phyloP scores from a whole-genome alignment of 805 yeast genomes.

The Candida pseudoglaebosa region DNA sequence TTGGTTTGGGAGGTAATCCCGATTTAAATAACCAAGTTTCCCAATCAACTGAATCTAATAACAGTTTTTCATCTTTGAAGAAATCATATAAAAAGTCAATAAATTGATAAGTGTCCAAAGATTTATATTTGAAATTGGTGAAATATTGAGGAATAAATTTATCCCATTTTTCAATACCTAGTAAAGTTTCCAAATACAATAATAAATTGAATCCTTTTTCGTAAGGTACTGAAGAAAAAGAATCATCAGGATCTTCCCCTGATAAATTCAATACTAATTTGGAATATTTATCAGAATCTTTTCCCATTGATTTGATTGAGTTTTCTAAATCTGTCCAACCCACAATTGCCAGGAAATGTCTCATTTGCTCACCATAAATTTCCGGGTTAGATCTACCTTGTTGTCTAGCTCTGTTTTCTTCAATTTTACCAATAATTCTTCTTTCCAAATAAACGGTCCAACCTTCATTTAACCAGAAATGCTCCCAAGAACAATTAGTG shows the following conservation, averaged over 20 bases:
- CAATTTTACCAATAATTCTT: slow-evolving; percentile 66
- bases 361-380: slow-evolving; percentile 63
- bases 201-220: slow-evolving; percentile 85
- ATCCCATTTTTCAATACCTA: slow-evolving; percentile 71
- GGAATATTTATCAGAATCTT: slow-evolving; percentile 47
- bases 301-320: slow-evolving; percentile 63
- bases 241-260: slow-evolving; percentile 81
- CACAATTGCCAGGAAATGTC: slow-evolving; percentile 79
- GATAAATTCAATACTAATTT: slow-evolving; percentile 68
- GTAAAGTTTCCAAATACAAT: slow-evolving; percentile 62
- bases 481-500: slow-evolving; percentile 89
- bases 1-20: slow-evolving; percentile 87
- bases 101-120: slow-evolving; percentile 80
- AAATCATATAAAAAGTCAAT: slow-evolving; percentile 70
- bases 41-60: slow-evolving; percentile 79
- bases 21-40: slow-evolving; percentile 74
- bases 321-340: slow-evolving; percentile 84
- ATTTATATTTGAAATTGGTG: slow-evolving; percentile 58
- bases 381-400: slow-evolving; percentile 6
- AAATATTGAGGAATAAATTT: slow-evolving; percentile 80
- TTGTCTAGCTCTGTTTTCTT: slow-evolving; percentile 6
- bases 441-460: slow-evolving; percentile 94
- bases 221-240: slow-evolving; percentile 83
- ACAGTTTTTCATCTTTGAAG: slow-evolving; percentile 42
- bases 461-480: slow-evolving; percentile 93